Evolutionary conservation across 129 eudicot genomes (phyloP), one percentile per base, ranked within the genome.

Genomic region (Chrysanthemum seticuspe): DNA sequence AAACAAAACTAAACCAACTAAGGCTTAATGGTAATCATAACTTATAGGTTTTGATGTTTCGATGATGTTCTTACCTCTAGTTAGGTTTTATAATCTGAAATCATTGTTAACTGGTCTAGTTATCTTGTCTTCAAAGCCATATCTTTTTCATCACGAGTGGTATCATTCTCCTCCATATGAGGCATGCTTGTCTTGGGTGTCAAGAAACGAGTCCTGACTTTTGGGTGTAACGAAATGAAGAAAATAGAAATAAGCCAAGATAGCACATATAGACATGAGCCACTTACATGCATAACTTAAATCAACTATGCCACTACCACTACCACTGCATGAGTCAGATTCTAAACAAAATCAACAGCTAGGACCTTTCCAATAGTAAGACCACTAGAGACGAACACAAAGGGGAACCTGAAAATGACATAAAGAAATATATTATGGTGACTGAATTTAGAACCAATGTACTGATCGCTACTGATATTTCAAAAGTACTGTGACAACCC

Each of bases 71-170:
- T 73, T 60, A 16, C 52, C 68, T 73, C 78, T 71, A 75, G 81
- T 71, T 71, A 76, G n/a, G 62, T 81, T 71, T 72, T 76, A 36
- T 76, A 81, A 13, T 66, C 75, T 48, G 75, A 81, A 40, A 76
- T 72, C 12, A 59, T 76, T 9, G 77, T 74, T 19, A 65, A 52
- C 18, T 74, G 85, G 27, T 34, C 76, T 16, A 48, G 18, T 48
- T 62, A 57, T 70, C 15, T 18, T n/a, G 27, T n/a, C 44, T 31
- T 49, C 8, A 14, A 10, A n/a, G 16, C 62, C 62, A 44, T 52
- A 57, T 36, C 44, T 47, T 54, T 36, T 6, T 36, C 44, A 36
- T 36, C 44, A 36, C 44, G 6, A 36, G 44, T 44, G 44, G 29
- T 66, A 45, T 66, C 55, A 18, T 16, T 47, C 56, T 66, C 40